phyloP scores from a whole-genome alignment of 768 basidiomycete genomes.

The Pleurotus sapidus region DNA sequence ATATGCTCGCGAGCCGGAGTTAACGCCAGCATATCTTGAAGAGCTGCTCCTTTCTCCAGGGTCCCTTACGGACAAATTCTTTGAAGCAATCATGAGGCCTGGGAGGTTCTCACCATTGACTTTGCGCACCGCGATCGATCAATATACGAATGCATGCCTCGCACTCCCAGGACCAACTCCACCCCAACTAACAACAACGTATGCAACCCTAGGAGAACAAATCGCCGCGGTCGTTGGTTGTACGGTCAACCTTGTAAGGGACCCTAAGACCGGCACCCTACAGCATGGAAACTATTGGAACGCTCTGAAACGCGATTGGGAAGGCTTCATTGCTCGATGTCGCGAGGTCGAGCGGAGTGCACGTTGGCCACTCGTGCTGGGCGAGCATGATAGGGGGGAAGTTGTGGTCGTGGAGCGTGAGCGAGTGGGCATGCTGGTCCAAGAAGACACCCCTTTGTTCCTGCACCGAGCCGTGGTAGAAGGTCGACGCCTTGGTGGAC shows the following conservation, averaged over 20 bases:
- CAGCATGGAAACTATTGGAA: slow-evolving; percentile 81
- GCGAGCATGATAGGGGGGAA: slow-evolving; percentile 36
- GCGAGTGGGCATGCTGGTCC: slow-evolving; percentile 60
- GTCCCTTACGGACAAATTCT: slow-evolving; percentile 75
- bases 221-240: slow-evolving; percentile 86
- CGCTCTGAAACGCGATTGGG: slow-evolving; percentile 89
- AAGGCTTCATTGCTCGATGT: slow-evolving; percentile 90
- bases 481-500: slow-evolving; percentile 39
- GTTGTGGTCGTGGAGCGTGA: slow-evolving; percentile 76
- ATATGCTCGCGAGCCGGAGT: slow-evolving; percentile 69
- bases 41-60: slow-evolving; percentile 71
- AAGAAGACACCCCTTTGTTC: slow-evolving; percentile 65
- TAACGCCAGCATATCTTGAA: slow-evolving; percentile 86
- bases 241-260: slow-evolving; percentile 69
- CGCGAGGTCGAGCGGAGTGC: slow-evolving; percentile 87
- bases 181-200: slow-evolving; percentile 56
- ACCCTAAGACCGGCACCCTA: slow-evolving; percentile 76
- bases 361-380: slow-evolving; percentile 75
- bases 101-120: slow-evolving; percentile 85
- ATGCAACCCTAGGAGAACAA: slow-evolving; percentile 67
- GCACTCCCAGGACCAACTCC: slow-evolving; percentile 58
- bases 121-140: slow-evolving; percentile 76
- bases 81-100: slow-evolving; percentile 81
- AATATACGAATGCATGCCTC: slow-evolving; percentile 74
- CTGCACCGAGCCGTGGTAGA: slow-evolving; percentile 48